Evolutionary conservation across 768 basidiomycete species (phyloP), one percentile per base, ranked within the genome.

Genomic region (Mycena kentingensis): DNA sequence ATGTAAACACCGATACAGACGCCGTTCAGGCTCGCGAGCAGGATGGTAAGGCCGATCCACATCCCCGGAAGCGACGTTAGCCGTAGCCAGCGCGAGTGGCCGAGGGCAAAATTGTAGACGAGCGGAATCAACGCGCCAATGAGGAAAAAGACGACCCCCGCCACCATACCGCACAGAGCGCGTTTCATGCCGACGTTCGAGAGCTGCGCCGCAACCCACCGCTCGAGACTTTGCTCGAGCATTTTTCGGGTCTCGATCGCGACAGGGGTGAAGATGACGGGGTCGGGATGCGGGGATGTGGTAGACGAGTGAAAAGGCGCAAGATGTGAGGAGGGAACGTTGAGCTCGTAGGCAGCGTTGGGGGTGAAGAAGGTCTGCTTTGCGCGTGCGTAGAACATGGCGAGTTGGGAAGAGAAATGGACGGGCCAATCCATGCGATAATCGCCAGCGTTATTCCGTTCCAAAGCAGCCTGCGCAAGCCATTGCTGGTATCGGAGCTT

Each of bases 341-440:
- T 79, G 60, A 90, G 82, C 56, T 89, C 87, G 61, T 87, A 90
- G 36, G 78, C 74, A 39, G 84, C 81, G 51, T 80, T 80, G 18
- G 87, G 87, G 3, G 84, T 86, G 56, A 90, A 81, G 65, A 92
- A 92, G 1, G 89, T 91, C 63, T 88, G 82, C 60, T 89, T 90
- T 10, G 89, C 89, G 31, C 88, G 84, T 3, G 80, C 73, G 63
- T 88, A 92, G 69, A 90, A 91, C 73, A 87, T 78, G 54, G 86
- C 81, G 43, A 91, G 73, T 34, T 77, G 72, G 4, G 82, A 68
- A 0, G 81, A 80, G 43, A 76, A 73, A 25, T 76, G 78, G 2
- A 75, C 62, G 0, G 77, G 73, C 65, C 68, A 73, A 26, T 68
- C 65, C 11, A 67, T 60, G 10, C 68, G 68, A 51, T 65, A 67